These are phyloP conservation scores for Alloteropsis semialata DNA, from an alignment of 176 grass and related monocot species.

Conservation along the genomic window DNA sequence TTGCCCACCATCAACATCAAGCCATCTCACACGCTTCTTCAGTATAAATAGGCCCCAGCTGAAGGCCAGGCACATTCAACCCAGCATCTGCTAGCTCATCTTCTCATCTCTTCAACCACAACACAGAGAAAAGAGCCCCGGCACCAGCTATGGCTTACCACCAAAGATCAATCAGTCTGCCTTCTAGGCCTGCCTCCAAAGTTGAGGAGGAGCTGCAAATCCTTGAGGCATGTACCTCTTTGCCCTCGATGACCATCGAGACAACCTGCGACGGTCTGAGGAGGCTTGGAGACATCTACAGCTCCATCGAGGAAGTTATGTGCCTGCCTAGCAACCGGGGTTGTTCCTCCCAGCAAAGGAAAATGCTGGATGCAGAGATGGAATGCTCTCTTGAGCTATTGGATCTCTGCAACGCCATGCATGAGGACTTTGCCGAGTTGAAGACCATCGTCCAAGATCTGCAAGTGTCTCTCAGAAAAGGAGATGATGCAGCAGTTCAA, in stretches of 20 bases:
- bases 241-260: slow-evolving; percentile 10
- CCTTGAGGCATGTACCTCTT: slow-evolving; percentile 34
- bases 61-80: slow-evolving; percentile 20
- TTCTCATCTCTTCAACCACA: slow-evolving; percentile 9
- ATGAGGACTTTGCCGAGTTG: slow-evolving; percentile 36
- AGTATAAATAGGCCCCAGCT: slow-evolving; percentile 38
- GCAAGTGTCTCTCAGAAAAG: slow-evolving; percentile 41
- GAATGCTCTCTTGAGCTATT: slow-evolving; percentile 42
- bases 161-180: slow-evolving; percentile 48
- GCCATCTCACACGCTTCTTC: neutral
- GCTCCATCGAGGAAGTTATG: slow-evolving; percentile 41
- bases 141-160: slow-evolving; percentile 39
- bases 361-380: slow-evolving; percentile 43
- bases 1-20: neutral
- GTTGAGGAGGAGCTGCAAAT: slow-evolving; percentile 44
- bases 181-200: slow-evolving; percentile 37
- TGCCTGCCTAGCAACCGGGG: slow-evolving; percentile 42
- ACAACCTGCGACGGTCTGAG: slow-evolving; percentile 35
- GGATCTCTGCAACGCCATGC: slow-evolving; percentile 49
- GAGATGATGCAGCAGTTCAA: slow-evolving; percentile 23
- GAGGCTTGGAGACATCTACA: slow-evolving; percentile 41
- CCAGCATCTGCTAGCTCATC: neutral
- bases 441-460: slow-evolving; percentile 55
- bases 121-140: slow-evolving; percentile 13
- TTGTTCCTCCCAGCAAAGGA: slow-evolving; percentile 37